These are phyloP conservation scores for Quercus dentata DNA, from an alignment of 306 rosid genomes.

Conservation along the genomic window DNA sequence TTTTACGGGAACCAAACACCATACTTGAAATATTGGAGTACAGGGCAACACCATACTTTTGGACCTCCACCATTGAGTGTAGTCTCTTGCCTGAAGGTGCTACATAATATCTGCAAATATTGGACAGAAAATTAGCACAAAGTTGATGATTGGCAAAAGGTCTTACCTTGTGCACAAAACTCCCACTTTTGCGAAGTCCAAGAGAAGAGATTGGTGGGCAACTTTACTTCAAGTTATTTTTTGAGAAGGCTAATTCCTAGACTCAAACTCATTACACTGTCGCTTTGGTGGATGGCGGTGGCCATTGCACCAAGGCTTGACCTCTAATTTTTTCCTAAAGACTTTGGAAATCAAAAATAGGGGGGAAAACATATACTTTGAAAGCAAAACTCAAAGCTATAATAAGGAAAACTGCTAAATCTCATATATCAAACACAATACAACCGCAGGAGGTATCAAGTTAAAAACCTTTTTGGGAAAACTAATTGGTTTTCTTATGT, in stretches of 20 bases:
- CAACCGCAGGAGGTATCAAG: neutral
- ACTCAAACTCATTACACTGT: no score
- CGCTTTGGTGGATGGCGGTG: no score
- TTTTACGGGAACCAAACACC: no score
- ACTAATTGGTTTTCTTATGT: no score
- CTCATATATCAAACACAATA: neutral
- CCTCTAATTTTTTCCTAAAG: slow-evolving; percentile 7
- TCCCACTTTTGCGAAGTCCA: no score
- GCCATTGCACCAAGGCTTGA: no score
- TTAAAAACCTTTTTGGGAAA: no score
- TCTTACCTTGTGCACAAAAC: no score
- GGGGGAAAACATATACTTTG: neutral
- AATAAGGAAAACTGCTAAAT: neutral
- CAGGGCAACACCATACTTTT: slow-evolving; percentile 49
- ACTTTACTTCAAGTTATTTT: no score
- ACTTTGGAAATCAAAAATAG: slow-evolving; percentile 1
- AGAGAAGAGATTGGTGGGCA: no score
- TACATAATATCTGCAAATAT: slow-evolving; percentile 64
- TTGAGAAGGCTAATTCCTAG: no score
- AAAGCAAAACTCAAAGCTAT: neutral
- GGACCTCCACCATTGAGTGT: slow-evolving; percentile 83
- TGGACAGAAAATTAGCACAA: slow-evolving; percentile 8
- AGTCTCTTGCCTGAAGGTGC: slow-evolving; percentile 91
- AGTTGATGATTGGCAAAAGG: slow-evolving; percentile 7
- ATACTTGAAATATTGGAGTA: slow-evolving; percentile 16